Evolutionary conservation across 2,329 filamentous ascomycete species (phyloP), one percentile per base, ranked within the genome.

Genomic region (Trichoderma koningii): DNA sequence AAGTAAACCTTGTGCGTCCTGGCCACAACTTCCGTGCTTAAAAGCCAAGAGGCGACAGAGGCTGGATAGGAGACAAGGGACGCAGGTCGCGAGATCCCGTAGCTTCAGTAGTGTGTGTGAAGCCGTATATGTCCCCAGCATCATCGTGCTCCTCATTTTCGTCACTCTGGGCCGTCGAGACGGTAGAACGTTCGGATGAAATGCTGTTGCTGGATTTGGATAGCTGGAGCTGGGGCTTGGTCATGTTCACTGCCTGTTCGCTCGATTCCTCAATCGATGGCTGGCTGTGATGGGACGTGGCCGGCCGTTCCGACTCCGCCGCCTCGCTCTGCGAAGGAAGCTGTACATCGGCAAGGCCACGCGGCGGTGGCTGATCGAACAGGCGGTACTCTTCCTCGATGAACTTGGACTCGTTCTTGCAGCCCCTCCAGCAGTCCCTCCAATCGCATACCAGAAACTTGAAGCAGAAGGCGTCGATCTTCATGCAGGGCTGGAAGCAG

Each of bases 401-500:
- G 73, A 85, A 94, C 69, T 87, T 87, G 68, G 92, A 88, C 77
- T 98, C 94, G 14, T 91, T 96, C 81, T 89, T 93, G 80, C 94
- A 98, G 9, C 94, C 94, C 76, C 95, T 93, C 94, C 94, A 98
- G 79, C 94, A 98, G 70, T 96, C 89, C 71, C 93, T 89, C 94
- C 94, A 98, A 74, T 98, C 90, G 73, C 92, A 92, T 21, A 98
- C 93, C 14, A 98, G 83, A 69, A 97, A 97, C 72, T 93, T 92
- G 83, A 98, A 98, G 76, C 92, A 96, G 76, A 94, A 96, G 1
- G 89, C 89, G 73, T 98, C 94, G 66, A 98, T 95, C 78, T 94
- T 96, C 86, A 98, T 92, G 77, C 93, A 96, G 3, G 94, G 94
- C 77, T 97, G 93, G 77, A 97, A 97, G 80, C 94, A 98, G 71